Base-by-base conservation (phyloP, 495 filamentous ascomycete genomes). In the Daldinia childiae region DNA sequence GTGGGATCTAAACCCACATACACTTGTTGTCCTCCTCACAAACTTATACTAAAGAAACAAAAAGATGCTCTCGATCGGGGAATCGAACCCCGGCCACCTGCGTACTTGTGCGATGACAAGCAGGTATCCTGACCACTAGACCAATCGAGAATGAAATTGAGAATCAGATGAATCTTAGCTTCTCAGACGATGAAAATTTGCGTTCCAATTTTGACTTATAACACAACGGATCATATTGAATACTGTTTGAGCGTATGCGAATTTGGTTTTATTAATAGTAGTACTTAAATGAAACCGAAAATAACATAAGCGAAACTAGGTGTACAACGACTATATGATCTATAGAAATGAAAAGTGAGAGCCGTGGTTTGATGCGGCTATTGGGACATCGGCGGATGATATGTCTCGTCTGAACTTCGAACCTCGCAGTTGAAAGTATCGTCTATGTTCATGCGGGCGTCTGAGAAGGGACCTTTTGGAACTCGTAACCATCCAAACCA, bases 51-150 rank as follows among this genome's bases (percentile, higher is more conserved):
- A 1, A 21, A 24, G 21, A 48, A 6, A 24, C 19, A 52, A 72
- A 68, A 69, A 39, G 26, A 64, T 34, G 41, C 77, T 79, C 78
- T 78, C 76, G 72, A 77, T 77, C 74, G 77, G 77, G 78, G 78
- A 79, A 80, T 80, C 75, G 78, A 80, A 80, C 78, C 78, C 78
- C 78, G 77, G 76, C 76, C 77, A 79, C 77, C 76, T 77, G 78
- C 78, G 78, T 55, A 57, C 52, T 64, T 69, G 65, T 48, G 29
- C 36, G 27, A 55, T 65, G 71, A 73, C 71, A 73, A 73, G 71
- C 71, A 73, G 71, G 71, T 73, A 73, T 73, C 71, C 71, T 73
- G 66, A 73, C 71, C 71, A 73, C 71, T 73, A 73, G 71, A 73
- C 71, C 71, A 73, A 73, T 73, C 71, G 71, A 73, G 71, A 73